Base-by-base conservation (phyloP, 1,284 basidiomycete genomes). In the Cystobasidium pallidum region DNA sequence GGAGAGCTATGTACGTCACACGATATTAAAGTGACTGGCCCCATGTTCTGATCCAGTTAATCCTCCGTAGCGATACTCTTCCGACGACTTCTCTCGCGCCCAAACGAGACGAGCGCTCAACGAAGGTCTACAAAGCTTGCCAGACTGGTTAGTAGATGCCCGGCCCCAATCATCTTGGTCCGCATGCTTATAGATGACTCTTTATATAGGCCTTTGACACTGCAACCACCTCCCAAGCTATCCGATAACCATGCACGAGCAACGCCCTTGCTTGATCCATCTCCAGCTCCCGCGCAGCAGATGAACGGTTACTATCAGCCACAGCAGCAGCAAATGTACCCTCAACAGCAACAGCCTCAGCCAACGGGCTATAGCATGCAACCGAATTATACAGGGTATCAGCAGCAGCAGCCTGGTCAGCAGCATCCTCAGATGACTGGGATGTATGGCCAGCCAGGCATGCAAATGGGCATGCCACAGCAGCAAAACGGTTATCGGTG, bases 211-310 rank as follows among this genome's bases (percentile, higher is more conserved):
- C 68, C 68, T 15, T 39, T 71, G 4, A 71, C 59, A 15, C 52
- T 71, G 24, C 59, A 71, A 34, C n/a, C 68, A 8, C 68, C 68
- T 26, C 68, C 68, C 4, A 57, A 63, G 49, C 68, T 71, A n/a
- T 39, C 59, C 10, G 68, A 63, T 3, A 34, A 26, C 19, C 57
- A 36, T 19, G 54, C 66, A 28, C 66, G 55, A 21, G 19, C 34
- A 32, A 43, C 52, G 11, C 66, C 30, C 21, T 43, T 47, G 8
- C 58, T 47, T n/a, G 30, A 45, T 17, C 49, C 49, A 39, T 55
- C 51, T n/a, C 43, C 67, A 4, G 32, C 66, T 8, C 65, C 49
- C 24, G 51, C 28, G 54, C 63, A 66, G 30, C 54, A 68, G n/a
- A 34, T 36, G 39, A 45, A 70, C 17, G 58, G 43, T 24, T 52